Evolutionary conservation across 2,329 filamentous ascomycete genomes (phyloP).

Genomic region (Cordyceps tenuipes): DNA sequence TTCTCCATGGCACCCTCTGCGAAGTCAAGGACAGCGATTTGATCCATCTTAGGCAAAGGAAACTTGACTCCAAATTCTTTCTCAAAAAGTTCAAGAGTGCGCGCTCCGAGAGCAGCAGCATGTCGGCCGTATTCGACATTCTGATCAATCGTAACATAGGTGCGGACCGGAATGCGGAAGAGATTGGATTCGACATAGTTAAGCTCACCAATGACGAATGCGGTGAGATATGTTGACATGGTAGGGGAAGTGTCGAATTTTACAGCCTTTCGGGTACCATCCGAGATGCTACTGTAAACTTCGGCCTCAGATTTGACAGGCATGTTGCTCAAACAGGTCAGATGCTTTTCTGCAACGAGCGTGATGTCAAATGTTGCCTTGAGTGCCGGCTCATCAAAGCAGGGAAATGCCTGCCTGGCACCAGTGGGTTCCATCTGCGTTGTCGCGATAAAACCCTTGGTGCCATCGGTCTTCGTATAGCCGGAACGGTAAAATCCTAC

Average conservation of each 20-base stretch:
- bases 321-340: slow-evolving; percentile 93
- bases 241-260: slow-evolving; percentile 85
- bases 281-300: slow-evolving; percentile 41
- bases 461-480: slow-evolving; percentile 75
- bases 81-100: slow-evolving; percentile 89
- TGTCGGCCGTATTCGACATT: slow-evolving; percentile 87
- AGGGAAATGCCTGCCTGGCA: slow-evolving; percentile 85
- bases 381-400: slow-evolving; percentile 90
- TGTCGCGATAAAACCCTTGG: slow-evolving; percentile 74
- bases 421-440: slow-evolving; percentile 97
- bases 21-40: slow-evolving; percentile 94
- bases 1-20: slow-evolving; percentile 97
- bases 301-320: slow-evolving; percentile 75
- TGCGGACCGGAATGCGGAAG: slow-evolving; percentile 85
- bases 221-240: slow-evolving; percentile 94
- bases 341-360: slow-evolving; percentile 77
- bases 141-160: slow-evolving; percentile 83
- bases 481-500: slow-evolving; percentile 95
- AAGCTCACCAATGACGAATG: slow-evolving; percentile 88
- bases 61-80: slow-evolving; percentile 85
- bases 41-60: slow-evolving; percentile 36
- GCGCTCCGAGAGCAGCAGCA: slow-evolving; percentile 80
- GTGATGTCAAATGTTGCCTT: slow-evolving; percentile 92
- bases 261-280: slow-evolving; percentile 57
- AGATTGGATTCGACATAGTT: slow-evolving; percentile 87